Conservation (phyloP, 805 yeast species). For the Brettanomyces custersianus region DNA sequence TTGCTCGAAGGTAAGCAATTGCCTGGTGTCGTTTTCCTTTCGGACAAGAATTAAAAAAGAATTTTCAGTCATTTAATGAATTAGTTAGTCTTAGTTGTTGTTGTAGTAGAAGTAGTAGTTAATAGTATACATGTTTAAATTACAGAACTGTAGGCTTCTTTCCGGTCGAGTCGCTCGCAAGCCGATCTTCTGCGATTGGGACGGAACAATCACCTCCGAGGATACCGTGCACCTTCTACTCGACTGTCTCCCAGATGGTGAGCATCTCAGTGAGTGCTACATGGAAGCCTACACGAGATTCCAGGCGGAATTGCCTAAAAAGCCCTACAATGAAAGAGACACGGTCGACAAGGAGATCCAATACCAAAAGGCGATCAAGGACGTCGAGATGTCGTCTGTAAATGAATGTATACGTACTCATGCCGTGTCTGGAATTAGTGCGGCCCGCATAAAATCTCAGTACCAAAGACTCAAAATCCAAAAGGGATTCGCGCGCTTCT, state of each 20-base stretch:
- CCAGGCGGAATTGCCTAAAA: constrained; percentile 11
- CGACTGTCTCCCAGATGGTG: constrained; percentile 33
- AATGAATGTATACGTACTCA: constrained; percentile 27
- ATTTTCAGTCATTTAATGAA: too few relatives aligned
- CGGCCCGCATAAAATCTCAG: constrained; percentile 23
- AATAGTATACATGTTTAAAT: too few relatives aligned
- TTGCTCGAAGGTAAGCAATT: constrained; percentile 96
- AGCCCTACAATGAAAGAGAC: constrained; percentile 23
- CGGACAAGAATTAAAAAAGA: constrained; percentile 65
- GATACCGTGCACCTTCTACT: constrained; percentile 51
- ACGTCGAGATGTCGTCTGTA: constrained; percentile 42
- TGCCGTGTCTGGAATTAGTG: constrained; percentile 35
- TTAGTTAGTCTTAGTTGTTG: too few relatives aligned
- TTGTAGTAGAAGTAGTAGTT: too few relatives aligned
- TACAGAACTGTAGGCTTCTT: too few relatives aligned
- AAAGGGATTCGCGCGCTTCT: constrained; percentile 31
- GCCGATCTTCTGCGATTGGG: constrained; percentile 55
- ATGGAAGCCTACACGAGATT: constrained; percentile 27
- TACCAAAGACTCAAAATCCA: constrained; percentile 30
- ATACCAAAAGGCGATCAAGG: constrained; percentile 36
- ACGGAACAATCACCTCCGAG: constrained; percentile 48
- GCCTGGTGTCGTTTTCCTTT: constrained; percentile 94
- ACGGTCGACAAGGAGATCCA: constrained; percentile 32
- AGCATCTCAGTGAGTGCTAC: constrained; percentile 37
- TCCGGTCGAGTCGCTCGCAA: too few relatives aligned